phyloP scores from a whole-genome alignment of 352 stramenopile genomes.

The Globisporangium nodosum region DNA sequence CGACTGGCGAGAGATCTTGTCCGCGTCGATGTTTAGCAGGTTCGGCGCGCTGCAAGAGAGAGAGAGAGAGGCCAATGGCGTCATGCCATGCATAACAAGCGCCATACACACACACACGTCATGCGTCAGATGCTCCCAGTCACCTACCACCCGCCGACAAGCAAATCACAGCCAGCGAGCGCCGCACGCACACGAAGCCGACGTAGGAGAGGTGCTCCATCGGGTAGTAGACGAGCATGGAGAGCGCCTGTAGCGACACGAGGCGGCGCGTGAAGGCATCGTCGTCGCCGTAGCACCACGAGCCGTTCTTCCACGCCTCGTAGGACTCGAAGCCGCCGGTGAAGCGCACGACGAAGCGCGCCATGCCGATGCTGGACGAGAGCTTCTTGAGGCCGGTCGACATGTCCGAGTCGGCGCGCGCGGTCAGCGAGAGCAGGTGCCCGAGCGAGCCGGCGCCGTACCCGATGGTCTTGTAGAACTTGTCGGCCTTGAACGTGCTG shows the following conservation, averaged over 20 bases:
- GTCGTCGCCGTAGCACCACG: slow-evolving; percentile 75
- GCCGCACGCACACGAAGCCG: slow-evolving; percentile 13
- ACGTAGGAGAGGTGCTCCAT: slow-evolving; percentile 81
- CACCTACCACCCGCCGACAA: no score
- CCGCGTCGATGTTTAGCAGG: slow-evolving; percentile 67
- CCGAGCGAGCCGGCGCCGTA: slow-evolving; percentile 55
- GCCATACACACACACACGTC: no score
- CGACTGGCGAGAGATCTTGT: slow-evolving; percentile 59
- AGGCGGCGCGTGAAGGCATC: slow-evolving; percentile 49
- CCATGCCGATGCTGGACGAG: slow-evolving; percentile 70
- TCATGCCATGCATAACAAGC: slow-evolving; percentile 22
- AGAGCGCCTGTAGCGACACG: slow-evolving; percentile 65
- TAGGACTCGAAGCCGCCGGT: slow-evolving; percentile 49
- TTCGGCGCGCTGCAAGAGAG: slow-evolving; percentile 51
- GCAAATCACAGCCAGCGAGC: background rate
- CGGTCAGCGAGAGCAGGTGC: slow-evolving; percentile 44
- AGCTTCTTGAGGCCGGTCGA: slow-evolving; percentile 55
- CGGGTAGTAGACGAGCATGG: slow-evolving; percentile 85
- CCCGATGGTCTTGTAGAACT: slow-evolving; percentile 81
- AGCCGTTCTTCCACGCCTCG: slow-evolving; percentile 67
- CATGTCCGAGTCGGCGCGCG: slow-evolving; percentile 43
- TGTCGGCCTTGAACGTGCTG: slow-evolving; percentile 60
- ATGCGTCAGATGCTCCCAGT: no score
- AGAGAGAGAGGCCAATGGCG: background rate
- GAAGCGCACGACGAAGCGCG: slow-evolving; percentile 56